Evolutionary conservation across 768 basidiomycete species (phyloP), one percentile per base, ranked within the genome.

Genomic region (Cystoderma amianthinum): DNA sequence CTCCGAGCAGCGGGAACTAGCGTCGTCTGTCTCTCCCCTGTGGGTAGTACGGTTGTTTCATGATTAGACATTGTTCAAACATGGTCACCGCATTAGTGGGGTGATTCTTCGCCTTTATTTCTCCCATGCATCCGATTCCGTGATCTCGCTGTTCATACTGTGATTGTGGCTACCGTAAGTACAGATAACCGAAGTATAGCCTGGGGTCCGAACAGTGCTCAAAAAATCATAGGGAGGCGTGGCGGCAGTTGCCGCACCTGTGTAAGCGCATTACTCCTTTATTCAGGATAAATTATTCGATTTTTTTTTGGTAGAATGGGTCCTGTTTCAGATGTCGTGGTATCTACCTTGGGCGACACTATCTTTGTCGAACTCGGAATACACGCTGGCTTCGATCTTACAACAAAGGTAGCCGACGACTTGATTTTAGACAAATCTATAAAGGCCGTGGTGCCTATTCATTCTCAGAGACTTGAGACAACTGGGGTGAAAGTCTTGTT

Each of bases 91-190:
- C 25, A 19, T 41, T 47, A 80, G 73, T 80, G 79, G 78, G 77
- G 78, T 1, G 78, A 82, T 49, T 80, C 77, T 3, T 78, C 74
- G 10, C 79, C 80, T 12, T 56, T 81, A 3, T 62, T 78, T 16
- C 66, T 82, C 16, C 79, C 80, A 11, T 80, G 79, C 56, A 74
- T 82, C 33, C 68, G 80, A 2, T 79, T 82, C 54, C 61, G 78
- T 24, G 78, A 80, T 55, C 61, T 82, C 15, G 76, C 67, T 19
- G 71, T 82, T 17, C 78, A 81, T 51, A 74, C 72, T 3, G 71
- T 80, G 34, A 68, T 82, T 21, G 74, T 65, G 38, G 78, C 74
- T 20, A 82, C 81, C 30, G 79, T 80, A 52, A 59, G 69, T 56
- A 12, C 25, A 28, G n/a, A 28, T 28, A 28, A 7, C 25, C 25